Evolutionary conservation across 1,284 basidiomycete genomes (phyloP).

Genomic region (Boletus smithii): DNA sequence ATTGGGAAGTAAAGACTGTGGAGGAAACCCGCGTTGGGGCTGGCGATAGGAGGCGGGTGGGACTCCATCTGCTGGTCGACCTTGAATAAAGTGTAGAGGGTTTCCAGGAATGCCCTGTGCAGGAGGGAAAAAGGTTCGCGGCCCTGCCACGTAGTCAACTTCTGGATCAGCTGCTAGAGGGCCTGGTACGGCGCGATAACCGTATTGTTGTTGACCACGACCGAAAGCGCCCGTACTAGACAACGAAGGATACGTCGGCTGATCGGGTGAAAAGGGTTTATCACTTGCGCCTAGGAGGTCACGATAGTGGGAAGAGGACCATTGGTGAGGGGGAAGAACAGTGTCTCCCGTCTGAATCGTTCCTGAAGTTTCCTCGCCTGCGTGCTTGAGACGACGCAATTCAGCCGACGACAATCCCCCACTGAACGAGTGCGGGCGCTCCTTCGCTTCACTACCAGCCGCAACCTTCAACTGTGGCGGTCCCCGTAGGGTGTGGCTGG

Average conservation of each 20-base stretch:
- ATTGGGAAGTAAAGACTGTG: slow-evolving; percentile 52
- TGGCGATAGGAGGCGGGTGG: slow-evolving; percentile 54
- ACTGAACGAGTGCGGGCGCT: slow-evolving; percentile 75
- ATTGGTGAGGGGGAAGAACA: slow-evolving; percentile 41
- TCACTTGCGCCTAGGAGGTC: slow-evolving; percentile 38
- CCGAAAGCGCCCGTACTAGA: slow-evolving; percentile 40
- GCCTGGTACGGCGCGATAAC: slow-evolving; percentile 40
- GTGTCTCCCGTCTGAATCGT: slow-evolving; percentile 33
- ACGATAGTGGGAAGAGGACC: slow-evolving; percentile 46
- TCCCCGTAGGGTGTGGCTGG: slow-evolving; percentile 54
- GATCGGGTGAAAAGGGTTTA: slow-evolving; percentile 43
- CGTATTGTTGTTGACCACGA: slow-evolving; percentile 47
- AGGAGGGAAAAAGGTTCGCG: slow-evolving; percentile 50
- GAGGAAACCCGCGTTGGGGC: slow-evolving; percentile 53
- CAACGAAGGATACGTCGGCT: slow-evolving; percentile 71
- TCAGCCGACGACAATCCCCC: slow-evolving; percentile 70
- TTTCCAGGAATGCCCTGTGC: slow-evolving; percentile 32
- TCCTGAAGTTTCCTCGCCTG: slow-evolving; percentile 47
- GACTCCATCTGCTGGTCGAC: slow-evolving; percentile 46
- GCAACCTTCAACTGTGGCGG: slow-evolving; percentile 51
- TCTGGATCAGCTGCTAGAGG: slow-evolving; percentile 52
- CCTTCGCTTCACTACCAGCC: slow-evolving; percentile 55
- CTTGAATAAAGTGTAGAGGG: slow-evolving; percentile 46
- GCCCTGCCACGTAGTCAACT: slow-evolving; percentile 53
- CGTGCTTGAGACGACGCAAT: slow-evolving; percentile 68